Evolutionary conservation across 345 rosid genomes (phyloP), one percentile per base, ranked within the genome.

Genomic region (Eucalyptus sp.): DNA sequence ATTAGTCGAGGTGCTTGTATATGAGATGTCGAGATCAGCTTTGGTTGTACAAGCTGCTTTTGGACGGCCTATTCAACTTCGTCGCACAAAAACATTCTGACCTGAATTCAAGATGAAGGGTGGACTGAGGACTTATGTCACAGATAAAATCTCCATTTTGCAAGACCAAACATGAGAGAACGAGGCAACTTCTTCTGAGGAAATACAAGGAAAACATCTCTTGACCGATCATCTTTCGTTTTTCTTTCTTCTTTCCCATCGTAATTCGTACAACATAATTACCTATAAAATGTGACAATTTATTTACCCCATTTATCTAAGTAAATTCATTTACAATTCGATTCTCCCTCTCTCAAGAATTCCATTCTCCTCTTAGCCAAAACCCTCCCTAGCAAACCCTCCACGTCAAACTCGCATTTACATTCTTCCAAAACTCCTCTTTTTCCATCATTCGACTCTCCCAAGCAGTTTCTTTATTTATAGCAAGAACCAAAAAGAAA

Each of bases 31-130:
- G 76, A 64, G 41, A 64, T n/a, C 41, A 13, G 2, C 58, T 3
- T 52, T 52, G 44, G 43, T 17, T 33, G 0, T 68, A 31, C 0
- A 2, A 16, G 43, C 3, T 7, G 7, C 80, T 20, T 71, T 0
- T 37, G 14, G 83, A 37, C 2, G 2, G 27, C 83, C 27, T 5
- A 20, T 71, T 33, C 13, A 10, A 2, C 24, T 71, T 10, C 6
- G 8, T 20, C 1, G 1, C 8, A 37, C 27, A 8, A 18, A 10
- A 68, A 11, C 13, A 17, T 68, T 68, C 0, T 5, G 0, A 33
- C 37, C 5, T 22, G 2, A 18, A 33, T 17, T 71, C 2, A 6
- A 31, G 8, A 0, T 10, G 81, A 15, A 18, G 13, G 10, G 4
- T 13, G 8, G 27, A 33, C 0, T 5, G 1, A 18, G 14, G 25